Conservation (phyloP, 495 filamentous ascomycete species). For the Xylaria telfairii region DNA sequence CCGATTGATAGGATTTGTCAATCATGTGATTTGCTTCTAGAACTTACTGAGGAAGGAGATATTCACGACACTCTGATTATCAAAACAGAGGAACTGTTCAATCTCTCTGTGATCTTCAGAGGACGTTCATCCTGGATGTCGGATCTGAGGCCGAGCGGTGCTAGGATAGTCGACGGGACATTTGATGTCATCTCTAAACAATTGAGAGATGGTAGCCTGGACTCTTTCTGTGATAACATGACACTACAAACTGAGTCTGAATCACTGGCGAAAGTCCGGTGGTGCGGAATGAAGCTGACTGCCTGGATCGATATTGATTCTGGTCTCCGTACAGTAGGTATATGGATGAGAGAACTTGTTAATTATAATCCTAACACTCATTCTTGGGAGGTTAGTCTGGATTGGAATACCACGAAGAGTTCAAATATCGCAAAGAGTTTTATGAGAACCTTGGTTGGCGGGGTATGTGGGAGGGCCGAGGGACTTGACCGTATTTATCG, state of each 20-base stretch:
- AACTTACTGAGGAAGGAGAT: not conserved
- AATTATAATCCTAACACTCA: too few species aligned
- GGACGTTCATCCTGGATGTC: not conserved
- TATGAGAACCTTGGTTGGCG: not conserved
- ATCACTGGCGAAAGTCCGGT: not conserved
- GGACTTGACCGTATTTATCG: not conserved
- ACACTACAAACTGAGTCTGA: not conserved
- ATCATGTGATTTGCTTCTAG: not conserved
- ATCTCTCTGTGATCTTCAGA: not conserved
- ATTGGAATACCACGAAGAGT: too few species aligned
- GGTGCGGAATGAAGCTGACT: not conserved
- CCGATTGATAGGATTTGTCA: too few species aligned
- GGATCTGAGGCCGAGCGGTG: too few species aligned
- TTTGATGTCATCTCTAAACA: too few species aligned
- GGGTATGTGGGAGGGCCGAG: not conserved
- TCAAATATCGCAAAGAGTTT: too few species aligned
- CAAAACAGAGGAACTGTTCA: not conserved
- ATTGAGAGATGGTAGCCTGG: too few species aligned
- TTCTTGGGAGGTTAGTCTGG: too few species aligned
- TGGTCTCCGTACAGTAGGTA: not conserved
- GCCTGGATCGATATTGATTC: not conserved
- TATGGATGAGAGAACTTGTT: not conserved
- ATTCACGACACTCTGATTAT: not conserved
- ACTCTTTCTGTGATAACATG: not conserved
- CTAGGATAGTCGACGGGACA: too few species aligned